Conservation (phyloP, 768 basidiomycete species). For the Pleurotus salmoneostramineus region DNA sequence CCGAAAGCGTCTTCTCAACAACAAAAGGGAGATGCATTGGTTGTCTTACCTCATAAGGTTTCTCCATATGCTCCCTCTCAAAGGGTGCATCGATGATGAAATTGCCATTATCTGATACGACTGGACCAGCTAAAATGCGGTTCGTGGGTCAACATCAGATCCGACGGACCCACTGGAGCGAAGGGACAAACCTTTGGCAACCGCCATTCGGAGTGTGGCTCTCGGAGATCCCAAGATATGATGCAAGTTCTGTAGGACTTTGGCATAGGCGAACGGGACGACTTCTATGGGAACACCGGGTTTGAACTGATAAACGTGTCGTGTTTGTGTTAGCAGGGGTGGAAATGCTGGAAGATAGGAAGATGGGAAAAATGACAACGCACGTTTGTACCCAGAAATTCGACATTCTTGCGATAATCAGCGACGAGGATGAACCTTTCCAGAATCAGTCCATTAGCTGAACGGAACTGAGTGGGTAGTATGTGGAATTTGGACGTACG, state of each 20-base stretch:
- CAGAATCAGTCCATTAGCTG: neutral
- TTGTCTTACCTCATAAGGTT: conserved; percentile 55
- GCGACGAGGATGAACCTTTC: conserved; percentile 85
- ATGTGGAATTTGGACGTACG: conserved; percentile 38
- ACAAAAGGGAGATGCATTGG: conserved; percentile 9
- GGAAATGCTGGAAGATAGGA: no score
- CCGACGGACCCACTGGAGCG: conserved; percentile 86
- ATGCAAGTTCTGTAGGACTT: conserved; percentile 72
- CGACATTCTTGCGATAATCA: conserved; percentile 92
- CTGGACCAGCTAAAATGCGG: conserved; percentile 70
- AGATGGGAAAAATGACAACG: conserved; percentile 25
- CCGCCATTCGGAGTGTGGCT: conserved; percentile 88
- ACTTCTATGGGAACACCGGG: conserved; percentile 96
- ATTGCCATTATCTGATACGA: conserved; percentile 96
- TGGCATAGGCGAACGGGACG: conserved; percentile 92
- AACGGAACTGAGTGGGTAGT: conserved; percentile 1
- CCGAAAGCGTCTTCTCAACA: neutral
- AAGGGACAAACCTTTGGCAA: conserved; percentile 52
- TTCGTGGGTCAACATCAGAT: conserved; percentile 70
- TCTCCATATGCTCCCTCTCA: conserved; percentile 56
- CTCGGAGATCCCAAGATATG: conserved; percentile 58
- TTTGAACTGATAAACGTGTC: conserved; percentile 54
- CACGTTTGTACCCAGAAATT: conserved; percentile 78
- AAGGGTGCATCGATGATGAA: conserved; percentile 98
- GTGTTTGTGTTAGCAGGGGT: no score